phyloP scores from a whole-genome alignment of 2,329 filamentous ascomycete genomes.

The Hypoxylon sp. region DNA sequence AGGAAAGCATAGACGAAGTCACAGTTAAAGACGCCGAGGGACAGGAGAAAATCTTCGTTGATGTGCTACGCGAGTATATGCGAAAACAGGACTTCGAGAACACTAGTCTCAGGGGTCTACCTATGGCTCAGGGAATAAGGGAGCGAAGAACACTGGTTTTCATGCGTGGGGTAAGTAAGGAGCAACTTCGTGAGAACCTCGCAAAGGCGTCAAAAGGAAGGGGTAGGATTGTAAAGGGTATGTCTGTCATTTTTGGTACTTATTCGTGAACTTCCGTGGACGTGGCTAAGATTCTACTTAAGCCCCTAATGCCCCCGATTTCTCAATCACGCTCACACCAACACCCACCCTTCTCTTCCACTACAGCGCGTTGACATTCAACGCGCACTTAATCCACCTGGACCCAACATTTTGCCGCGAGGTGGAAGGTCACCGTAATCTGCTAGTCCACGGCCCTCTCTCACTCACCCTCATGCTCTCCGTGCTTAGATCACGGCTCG shows the following conservation, averaged over 20 bases:
- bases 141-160: constrained; percentile 68
- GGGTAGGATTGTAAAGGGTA: constrained; percentile 47
- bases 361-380: constrained; percentile 91
- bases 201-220: constrained; percentile 40
- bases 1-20: constrained; percentile 61
- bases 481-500: constrained; percentile 67
- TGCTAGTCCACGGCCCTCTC: constrained; percentile 90
- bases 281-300: constrained; percentile 23
- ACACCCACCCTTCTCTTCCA: constrained; percentile 83
- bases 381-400: constrained; percentile 91
- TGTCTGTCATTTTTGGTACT: constrained; percentile 47
- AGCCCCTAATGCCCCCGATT: constrained; percentile 56
- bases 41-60: constrained; percentile 65
- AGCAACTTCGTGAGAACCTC: constrained; percentile 43
- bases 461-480: constrained; percentile 82
- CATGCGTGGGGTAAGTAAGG: constrained; percentile 54
- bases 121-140: constrained; percentile 51
- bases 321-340: constrained; percentile 70
- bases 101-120: constrained; percentile 20
- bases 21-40: constrained; percentile 51
- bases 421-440: constrained; percentile 79
- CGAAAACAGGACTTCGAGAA: constrained; percentile 41
- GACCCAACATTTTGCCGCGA: constrained; percentile 77
- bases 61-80: constrained; percentile 63
- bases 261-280: constrained; percentile 13